Percentiles rank a stretch among this genome's conserved stretches.
Evolutionary conservation across 805 yeast genomes (phyloP).

Genomic region (Barnettozyma vustinii): DNA sequence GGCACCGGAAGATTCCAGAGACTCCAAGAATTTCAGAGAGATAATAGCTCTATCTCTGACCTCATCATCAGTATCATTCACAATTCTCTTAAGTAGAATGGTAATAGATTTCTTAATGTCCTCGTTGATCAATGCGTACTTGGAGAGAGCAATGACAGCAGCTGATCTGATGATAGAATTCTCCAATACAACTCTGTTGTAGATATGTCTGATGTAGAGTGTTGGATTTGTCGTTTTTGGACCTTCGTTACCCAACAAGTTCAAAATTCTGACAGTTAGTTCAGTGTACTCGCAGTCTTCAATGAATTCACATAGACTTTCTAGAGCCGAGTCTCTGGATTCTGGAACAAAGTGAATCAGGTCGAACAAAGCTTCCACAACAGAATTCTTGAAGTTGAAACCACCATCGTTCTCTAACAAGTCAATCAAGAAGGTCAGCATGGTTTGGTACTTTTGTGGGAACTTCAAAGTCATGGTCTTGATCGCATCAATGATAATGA

Average conservation of each 20-base stretch:
- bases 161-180: slow-evolving; percentile 94
- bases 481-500: slow-evolving; percentile 92
- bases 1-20: slow-evolving; percentile 28
- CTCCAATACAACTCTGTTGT: slow-evolving; percentile 93
- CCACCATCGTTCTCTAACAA: slow-evolving; percentile 90
- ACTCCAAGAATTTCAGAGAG: slow-evolving; percentile 60
- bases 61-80: slow-evolving; percentile 89
- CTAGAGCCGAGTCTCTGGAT: slow-evolving; percentile 77
- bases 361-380: slow-evolving; percentile 90
- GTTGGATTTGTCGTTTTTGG: slow-evolving; percentile 84
- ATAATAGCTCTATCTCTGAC: slow-evolving; percentile 96
- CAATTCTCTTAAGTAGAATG: slow-evolving; percentile 74
- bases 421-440: slow-evolving; percentile 77
- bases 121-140: slow-evolving; percentile 75
- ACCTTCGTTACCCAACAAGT: slow-evolving; percentile 90
- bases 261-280: slow-evolving; percentile 87
- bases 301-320: slow-evolving; percentile 90
- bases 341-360: slow-evolving; percentile 81
- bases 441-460: slow-evolving; percentile 82
- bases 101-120: slow-evolving; percentile 62
- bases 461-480: slow-evolving; percentile 88
- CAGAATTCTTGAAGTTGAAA: slow-evolving; percentile 73
- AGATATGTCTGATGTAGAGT: slow-evolving; percentile 88
- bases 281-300: slow-evolving; percentile 98
- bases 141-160: slow-evolving; percentile 87